phyloP scores from a whole-genome alignment of 2,329 filamentous ascomycete species.

The Ophiostoma quercus region DNA sequence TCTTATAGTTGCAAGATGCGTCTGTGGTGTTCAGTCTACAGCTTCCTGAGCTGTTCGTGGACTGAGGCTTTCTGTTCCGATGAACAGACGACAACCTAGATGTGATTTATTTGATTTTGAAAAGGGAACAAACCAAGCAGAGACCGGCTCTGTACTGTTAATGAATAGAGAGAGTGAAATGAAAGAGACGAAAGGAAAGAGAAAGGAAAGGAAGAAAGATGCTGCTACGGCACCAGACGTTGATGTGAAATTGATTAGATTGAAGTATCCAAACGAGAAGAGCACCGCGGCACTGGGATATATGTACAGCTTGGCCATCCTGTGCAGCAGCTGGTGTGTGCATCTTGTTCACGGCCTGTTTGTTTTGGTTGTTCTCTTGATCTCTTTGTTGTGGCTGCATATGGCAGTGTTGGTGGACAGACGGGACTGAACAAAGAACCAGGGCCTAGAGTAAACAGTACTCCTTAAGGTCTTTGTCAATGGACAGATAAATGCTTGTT shows the following conservation, averaged over 20 bases:
- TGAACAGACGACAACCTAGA: background rate
- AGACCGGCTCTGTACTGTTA: background rate
- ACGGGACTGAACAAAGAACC: background rate
- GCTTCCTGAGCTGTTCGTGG: conserved; percentile 1
- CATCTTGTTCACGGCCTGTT: background rate
- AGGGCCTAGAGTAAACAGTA: background rate
- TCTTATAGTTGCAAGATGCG: background rate
- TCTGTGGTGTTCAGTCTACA: background rate
- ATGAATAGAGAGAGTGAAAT: background rate
- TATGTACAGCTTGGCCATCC: background rate
- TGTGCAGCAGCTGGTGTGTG: background rate
- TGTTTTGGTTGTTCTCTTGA: background rate
- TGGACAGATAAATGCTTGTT: background rate
- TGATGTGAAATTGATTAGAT: background rate
- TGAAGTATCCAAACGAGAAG: background rate
- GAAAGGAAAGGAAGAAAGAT: background rate
- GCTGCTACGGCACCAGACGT: background rate
- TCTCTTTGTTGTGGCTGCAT: conserved; percentile 6
- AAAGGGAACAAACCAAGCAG: conserved; percentile 4
- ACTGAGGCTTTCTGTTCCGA: background rate
- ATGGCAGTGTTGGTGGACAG: background rate
- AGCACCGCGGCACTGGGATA: background rate
- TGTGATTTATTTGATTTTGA: background rate
- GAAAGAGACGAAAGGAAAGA: background rate
- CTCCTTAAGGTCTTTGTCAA: background rate